phyloP scores from a whole-genome alignment of 352 stramenopile species.

The Peronosclerospora sorghi region DNA sequence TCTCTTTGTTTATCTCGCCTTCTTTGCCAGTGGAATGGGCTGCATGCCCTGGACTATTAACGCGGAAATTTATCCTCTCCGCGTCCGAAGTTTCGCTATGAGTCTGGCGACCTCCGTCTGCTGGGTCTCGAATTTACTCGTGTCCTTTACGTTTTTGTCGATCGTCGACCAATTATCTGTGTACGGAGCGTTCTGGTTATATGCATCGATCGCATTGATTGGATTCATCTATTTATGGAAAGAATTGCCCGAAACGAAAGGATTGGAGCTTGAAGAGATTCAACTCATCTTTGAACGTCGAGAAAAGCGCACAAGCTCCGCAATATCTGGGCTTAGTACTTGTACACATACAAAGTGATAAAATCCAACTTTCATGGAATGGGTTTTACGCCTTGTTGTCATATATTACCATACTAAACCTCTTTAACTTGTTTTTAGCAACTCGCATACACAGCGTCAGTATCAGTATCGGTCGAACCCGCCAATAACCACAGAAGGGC shows the following conservation, averaged over 20 bases:
- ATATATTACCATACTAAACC: background rate
- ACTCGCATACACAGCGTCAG: no score
- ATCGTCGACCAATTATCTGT: constrained; percentile 49
- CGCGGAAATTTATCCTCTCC: constrained; percentile 90
- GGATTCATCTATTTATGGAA: constrained; percentile 73
- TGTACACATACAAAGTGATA: constrained; percentile 2
- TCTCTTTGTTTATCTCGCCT: constrained; percentile 65
- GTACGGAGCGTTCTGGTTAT: constrained; percentile 86
- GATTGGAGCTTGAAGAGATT: constrained; percentile 87
- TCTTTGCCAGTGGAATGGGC: constrained; percentile 72
- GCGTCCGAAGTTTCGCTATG: constrained; percentile 80
- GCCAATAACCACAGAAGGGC: no score
- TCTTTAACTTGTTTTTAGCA: background rate
- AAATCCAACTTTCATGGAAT: no score
- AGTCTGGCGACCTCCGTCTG: constrained; percentile 87
- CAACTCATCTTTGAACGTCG: constrained; percentile 65
- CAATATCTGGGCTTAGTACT: constrained; percentile 5
- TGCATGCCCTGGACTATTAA: constrained; percentile 93
- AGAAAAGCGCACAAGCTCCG: constrained; percentile 9
- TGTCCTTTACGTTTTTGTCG: constrained; percentile 90
- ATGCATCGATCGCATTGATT: constrained; percentile 57
- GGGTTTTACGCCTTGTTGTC: no score
- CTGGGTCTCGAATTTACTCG: constrained; percentile 87
- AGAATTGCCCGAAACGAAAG: constrained; percentile 88
- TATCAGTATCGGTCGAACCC: no score